Evolutionary conservation across 108 stramenopile species (phyloP), one percentile per base, ranked within the genome.

Genomic region (Cylindrotheca closterium): DNA sequence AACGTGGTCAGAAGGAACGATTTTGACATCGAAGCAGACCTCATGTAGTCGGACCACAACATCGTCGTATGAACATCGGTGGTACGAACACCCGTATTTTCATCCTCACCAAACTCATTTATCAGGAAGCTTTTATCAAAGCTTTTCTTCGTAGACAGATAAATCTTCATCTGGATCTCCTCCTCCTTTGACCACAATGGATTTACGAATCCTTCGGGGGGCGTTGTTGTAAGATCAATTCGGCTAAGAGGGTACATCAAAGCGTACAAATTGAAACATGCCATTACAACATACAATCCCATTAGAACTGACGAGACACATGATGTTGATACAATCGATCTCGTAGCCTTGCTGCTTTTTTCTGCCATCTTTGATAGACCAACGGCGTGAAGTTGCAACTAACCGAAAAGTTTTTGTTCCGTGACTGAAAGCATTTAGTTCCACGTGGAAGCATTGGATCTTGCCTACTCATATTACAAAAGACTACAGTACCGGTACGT

Each of bases 131-230:
- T 65, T 30, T 70, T 42, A 1, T 73, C 59, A 61, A 83, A 85
- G 53, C 68, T 49, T 3, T 68, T 46, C 8, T 73, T 60, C 3
- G 80, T 73, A 18, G 75, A 72, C 4, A 89, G 65, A 78, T 89
- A 92, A 1, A 92, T 84, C 45, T 82, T 78, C 70, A 89, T 65
- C 8, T 73, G 81, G 27, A 89, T 52, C 22, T 76, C 67, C 27
- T 52, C 51, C 48, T 71, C 77, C 2, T 34, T 48, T 27, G 68
- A 59, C 67, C 74, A 75, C 37, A 42, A 7, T 15, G 37, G 37
- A 55, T 58, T 30, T 2, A 84, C 77, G 42, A 79, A 78, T 0
- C 28, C 1, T 18, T 80, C 66, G 3, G 45, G 33, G 46, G 81
- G 71, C 46, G 53, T 65, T 12, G 33, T 37, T 30, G 65, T 63